Evolutionary conservation across 2,329 filamentous ascomycete genomes (phyloP).

Genomic region (Annulohypoxylon truncatum): DNA sequence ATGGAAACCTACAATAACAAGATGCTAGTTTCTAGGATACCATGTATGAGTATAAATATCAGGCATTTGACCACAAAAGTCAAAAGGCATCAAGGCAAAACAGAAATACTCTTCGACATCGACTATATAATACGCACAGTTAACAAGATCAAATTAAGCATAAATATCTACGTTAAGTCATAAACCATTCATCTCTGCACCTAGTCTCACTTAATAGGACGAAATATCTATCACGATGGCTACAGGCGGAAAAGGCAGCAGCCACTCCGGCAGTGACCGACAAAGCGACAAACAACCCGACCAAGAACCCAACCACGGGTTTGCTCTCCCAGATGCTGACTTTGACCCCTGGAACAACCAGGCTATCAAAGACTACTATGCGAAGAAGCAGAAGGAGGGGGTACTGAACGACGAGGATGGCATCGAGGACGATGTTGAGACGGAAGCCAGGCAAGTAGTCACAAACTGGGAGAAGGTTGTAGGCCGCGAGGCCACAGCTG

Average conservation of each 20-base stretch:
- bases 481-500: not conserved
- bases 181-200: not conserved
- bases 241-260: no score
- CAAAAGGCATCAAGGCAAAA: not conserved
- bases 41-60: not conserved
- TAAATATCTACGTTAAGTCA: no score
- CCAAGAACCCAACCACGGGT: conserved; percentile 4
- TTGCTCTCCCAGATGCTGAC: conserved; percentile 25
- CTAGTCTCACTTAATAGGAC: not conserved
- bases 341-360: conserved; percentile 30
- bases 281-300: no score
- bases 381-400: not conserved
- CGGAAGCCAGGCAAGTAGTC: conserved; percentile 30
- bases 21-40: not conserved
- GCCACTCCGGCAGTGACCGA: no score
- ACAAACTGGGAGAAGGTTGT: conserved; percentile 17
- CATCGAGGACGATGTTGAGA: conserved; percentile 36
- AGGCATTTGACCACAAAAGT: not conserved
- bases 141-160: no score
- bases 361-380: conserved; percentile 7
- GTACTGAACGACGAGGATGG: not conserved
- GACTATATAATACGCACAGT: no score
- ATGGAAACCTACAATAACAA: not conserved
- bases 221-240: not conserved
- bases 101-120: no score